Percentiles rank a stretch among this genome's conserved stretches.
phyloP scores from a whole-genome alignment of 371 early-diverging fungal species.

The Chytridium lagenaria region DNA sequence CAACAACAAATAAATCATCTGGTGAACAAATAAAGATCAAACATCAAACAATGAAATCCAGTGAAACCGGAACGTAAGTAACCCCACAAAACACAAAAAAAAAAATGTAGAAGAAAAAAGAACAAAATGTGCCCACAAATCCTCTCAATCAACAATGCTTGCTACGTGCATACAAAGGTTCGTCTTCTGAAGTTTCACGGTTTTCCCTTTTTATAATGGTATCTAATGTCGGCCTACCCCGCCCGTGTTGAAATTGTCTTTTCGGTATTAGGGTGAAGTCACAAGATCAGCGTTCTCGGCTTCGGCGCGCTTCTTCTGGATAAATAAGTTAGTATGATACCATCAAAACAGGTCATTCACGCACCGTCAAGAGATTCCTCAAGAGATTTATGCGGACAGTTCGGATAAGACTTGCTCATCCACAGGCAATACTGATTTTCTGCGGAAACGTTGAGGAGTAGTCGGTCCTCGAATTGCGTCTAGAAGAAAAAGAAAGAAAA shows the following conservation, averaged over 20 bases:
- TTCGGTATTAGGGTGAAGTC: neutral
- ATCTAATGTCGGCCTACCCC: neutral
- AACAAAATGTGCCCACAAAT: too few species aligned
- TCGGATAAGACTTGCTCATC: constrained; percentile 83
- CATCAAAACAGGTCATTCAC: neutral
- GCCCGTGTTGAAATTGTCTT: neutral
- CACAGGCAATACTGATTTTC: constrained; percentile 92
- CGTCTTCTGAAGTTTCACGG: too few species aligned
- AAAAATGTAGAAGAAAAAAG: too few species aligned
- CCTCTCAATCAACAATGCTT: too few species aligned
- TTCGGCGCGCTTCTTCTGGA: constrained; percentile 12
- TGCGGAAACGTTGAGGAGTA: constrained; percentile 78
- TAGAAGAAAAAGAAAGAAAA: constrained; percentile 28
- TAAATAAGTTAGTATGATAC: neutral
- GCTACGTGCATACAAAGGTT: too few species aligned
- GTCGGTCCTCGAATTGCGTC: constrained; percentile 73
- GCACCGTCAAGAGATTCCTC: constrained; percentile 74
- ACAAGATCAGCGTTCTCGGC: constrained; percentile 7
- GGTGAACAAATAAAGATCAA: neutral
- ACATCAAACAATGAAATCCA: neutral
- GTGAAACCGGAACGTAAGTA: neutral
- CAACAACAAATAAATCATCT: neutral
- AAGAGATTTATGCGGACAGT: constrained; percentile 79
- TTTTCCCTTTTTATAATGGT: neutral
- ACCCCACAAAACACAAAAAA: too few species aligned